Conservation (phyloP, 1,284 basidiomycete genomes). For the Phellopilus nigrolimitatus region DNA sequence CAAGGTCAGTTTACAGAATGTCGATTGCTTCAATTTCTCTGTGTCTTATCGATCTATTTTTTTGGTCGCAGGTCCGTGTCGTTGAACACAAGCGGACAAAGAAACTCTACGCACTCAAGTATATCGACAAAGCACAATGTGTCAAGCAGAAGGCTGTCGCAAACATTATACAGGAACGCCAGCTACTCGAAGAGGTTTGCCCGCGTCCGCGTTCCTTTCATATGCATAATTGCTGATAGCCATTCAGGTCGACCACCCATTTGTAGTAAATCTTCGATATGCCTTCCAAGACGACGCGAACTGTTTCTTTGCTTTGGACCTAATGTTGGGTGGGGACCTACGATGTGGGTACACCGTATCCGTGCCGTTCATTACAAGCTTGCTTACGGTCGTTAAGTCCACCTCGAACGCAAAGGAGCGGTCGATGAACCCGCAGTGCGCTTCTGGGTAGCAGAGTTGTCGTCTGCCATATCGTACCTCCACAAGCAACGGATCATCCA, state of each 20-base stretch:
- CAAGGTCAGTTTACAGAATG: conserved; percentile 55
- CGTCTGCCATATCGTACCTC: conserved; percentile 83
- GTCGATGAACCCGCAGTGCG: conserved; percentile 80
- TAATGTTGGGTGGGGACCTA: conserved; percentile 95
- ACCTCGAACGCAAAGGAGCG: conserved; percentile 76
- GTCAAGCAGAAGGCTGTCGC: conserved; percentile 90
- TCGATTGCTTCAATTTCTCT: conserved; percentile 5
- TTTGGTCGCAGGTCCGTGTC: conserved; percentile 71
- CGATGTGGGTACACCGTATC: conserved; percentile 67
- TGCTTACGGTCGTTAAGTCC: conserved; percentile 49
- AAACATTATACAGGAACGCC: conserved; percentile 91
- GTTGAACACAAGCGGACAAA: conserved; percentile 95
- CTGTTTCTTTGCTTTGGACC: conserved; percentile 95
- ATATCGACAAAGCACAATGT: conserved; percentile 93
- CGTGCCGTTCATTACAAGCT: not conserved
- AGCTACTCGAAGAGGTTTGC: conserved; percentile 80
- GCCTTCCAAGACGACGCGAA: conserved; percentile 98
- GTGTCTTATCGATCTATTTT: too few relatives aligned
- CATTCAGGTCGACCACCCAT: conserved; percentile 85
- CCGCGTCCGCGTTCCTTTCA: conserved; percentile 26
- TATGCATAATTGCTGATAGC: conserved; percentile 24
- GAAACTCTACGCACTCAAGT: conserved; percentile 93
- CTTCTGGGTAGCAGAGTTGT: conserved; percentile 90
- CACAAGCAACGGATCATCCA: conserved; percentile 92
- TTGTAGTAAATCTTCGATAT: conserved; percentile 91